Evolutionary conservation across 495 filamentous ascomycete genomes (phyloP), one percentile per base, ranked within the genome.

Genomic region (Tuber indicum): DNA sequence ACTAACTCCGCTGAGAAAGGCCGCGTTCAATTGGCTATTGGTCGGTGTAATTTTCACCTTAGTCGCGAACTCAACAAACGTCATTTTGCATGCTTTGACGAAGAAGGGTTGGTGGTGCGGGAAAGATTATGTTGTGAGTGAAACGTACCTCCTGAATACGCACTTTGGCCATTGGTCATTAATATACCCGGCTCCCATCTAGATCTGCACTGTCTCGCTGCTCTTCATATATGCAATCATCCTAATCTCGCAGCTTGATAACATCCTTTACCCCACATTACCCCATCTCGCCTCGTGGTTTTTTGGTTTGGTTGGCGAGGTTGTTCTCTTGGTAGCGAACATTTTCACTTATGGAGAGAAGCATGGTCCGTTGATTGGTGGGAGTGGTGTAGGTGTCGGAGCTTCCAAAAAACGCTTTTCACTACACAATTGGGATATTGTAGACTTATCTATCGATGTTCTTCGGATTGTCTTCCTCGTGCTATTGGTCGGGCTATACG

Each of bases 71-170:
- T 89, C 91, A 62, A 87, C 86, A 71, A 90, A 92, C 81, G 91
- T 96, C 79, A 89, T 96, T 70, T 75, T 89, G 74, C 96, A 94
- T 87, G 92, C 93, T 76, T 86, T 97, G 75, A 78, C 87, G 23
- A 85, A 87, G 74, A 86, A 87, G 72, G 86, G 89, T 62, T 98
- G 94, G 94, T 98, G 94, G 96, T 96, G 93, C 83, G 93, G 93
- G 43, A 90, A 97, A 85, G 87, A 92, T 44, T 88, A 90, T 75
- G 91, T 92, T 84, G 95, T 98, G 72, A 77, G 79, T 78, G 21
- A 36, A 39, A 44, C 96, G 82, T 96, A 95, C 83, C 86, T 94
- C 71, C 88, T 92, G 75, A 92, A 90, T 92, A 92, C 45, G 16
- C 71, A 45, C 45, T 46, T 41, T 73, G 75, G 71, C 46, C 41